Conservation (phyloP, 192 early-diverging fungal species). For the Bifiguratus adelaidae region DNA sequence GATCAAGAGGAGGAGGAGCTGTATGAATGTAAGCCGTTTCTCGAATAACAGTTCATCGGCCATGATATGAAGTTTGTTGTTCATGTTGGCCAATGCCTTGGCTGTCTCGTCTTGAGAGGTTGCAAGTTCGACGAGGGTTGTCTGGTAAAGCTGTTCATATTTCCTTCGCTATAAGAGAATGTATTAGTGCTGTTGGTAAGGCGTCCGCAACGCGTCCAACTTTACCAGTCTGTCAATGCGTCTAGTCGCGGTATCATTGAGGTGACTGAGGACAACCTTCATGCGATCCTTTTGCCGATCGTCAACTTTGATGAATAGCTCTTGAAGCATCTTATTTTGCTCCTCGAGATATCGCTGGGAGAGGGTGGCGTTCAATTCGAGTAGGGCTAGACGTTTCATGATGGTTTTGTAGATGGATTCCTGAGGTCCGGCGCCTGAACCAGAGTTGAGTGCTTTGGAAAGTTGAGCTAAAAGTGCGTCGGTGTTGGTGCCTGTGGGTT, state of each 20-base stretch:
- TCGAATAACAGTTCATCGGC: conserved; percentile 36
- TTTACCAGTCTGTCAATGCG: conserved; percentile 52
- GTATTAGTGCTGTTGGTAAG: background rate
- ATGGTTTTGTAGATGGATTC: conserved; percentile 89
- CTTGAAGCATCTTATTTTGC: conserved; percentile 60
- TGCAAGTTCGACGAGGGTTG: conserved; percentile 20
- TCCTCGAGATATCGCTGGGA: conserved; percentile 68
- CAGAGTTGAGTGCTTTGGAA: background rate
- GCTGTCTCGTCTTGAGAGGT: conserved; percentile 25
- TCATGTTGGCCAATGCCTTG: conserved; percentile 23
- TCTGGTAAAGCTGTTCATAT: conserved; percentile 32
- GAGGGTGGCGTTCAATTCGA: conserved; percentile 76
- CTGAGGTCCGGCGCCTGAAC: conserved; percentile 34
- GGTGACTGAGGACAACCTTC: conserved; percentile 47
- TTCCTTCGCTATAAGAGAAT: conserved; percentile 22
- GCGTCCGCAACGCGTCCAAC: background rate
- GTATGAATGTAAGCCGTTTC: conserved; percentile 21
- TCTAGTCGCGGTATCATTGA: conserved; percentile 51
- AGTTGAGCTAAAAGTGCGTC: conserved; percentile 4
- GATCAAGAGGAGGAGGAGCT: conserved; percentile 18
- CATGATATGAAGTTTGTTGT: conserved; percentile 27
- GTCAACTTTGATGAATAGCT: conserved; percentile 46
- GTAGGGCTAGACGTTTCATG: conserved; percentile 63
- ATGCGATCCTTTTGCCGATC: conserved; percentile 50
- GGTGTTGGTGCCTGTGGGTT: conserved; percentile 2